Conservation (phyloP, 129 eudicot species). For the Pseudognaphalium luteoalbum region DNA sequence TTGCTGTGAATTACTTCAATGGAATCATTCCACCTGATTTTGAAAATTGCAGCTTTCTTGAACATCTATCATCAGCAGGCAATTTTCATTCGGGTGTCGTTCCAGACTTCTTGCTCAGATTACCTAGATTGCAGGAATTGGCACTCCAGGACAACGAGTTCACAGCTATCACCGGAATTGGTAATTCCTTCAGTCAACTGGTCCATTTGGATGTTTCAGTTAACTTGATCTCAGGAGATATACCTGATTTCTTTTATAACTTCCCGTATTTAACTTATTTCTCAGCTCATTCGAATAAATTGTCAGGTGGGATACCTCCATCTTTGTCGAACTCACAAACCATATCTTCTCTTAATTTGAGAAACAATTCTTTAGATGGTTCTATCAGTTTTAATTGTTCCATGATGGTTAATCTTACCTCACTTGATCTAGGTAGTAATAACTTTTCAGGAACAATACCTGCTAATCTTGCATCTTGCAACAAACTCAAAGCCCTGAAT, state of each 20-base stretch:
- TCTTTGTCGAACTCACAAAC: constrained; percentile 58
- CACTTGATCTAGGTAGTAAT: too few species aligned
- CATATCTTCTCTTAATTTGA: constrained; percentile 43
- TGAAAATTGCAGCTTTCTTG: constrained; percentile 48
- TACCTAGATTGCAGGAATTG: constrained; percentile 41
- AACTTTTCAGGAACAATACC: too few species aligned
- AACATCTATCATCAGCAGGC: constrained; percentile 43
- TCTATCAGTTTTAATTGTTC: background rate
- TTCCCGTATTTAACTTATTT: constrained; percentile 44
- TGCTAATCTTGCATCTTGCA: too few species aligned
- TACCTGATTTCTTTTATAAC: constrained; percentile 57
- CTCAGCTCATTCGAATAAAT: constrained; percentile 52
- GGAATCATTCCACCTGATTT: constrained; percentile 47
- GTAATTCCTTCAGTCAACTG: constrained; percentile 47
- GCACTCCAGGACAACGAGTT: constrained; percentile 51
- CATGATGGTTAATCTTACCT: too few species aligned
- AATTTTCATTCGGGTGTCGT: constrained; percentile 49
- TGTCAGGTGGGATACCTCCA: constrained; percentile 53
- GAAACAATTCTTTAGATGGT: constrained; percentile 64
- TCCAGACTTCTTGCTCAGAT: constrained; percentile 47
- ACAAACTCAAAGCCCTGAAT: too few species aligned
- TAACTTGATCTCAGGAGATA: constrained; percentile 45
- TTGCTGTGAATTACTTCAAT: constrained; percentile 41
- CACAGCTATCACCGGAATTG: constrained; percentile 22
- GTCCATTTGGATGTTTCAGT: constrained; percentile 58